phyloP scores from a whole-genome alignment of 495 filamentous ascomycete species.

The Staphylotrichum tortipilum region DNA sequence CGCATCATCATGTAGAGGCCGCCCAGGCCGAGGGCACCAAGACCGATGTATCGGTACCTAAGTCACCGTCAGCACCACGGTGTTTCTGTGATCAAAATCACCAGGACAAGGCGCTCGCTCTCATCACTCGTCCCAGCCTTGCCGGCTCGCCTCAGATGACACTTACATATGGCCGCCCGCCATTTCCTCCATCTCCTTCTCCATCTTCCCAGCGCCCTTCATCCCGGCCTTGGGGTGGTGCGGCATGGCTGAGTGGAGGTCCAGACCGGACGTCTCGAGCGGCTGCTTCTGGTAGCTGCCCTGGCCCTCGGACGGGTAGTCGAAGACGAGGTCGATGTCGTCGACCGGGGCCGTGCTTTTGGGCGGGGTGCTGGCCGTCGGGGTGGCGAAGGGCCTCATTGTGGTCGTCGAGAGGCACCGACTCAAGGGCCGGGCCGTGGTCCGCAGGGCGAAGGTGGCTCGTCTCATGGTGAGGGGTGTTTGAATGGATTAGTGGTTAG shows the following conservation, averaged over 20 bases:
- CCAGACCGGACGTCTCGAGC: constrained; percentile 2
- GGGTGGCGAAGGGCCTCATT: neutral
- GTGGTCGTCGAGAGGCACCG: constrained; percentile 8
- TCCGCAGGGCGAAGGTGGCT: neutral
- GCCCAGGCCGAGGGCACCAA: constrained; percentile 11
- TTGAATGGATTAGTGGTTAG: neutral
- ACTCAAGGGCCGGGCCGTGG: neutral
- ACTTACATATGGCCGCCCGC: constrained; percentile 8
- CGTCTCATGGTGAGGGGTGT: neutral
- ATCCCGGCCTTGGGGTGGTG: constrained; percentile 3
- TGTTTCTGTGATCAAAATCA: no score
- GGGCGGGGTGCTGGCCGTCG: neutral
- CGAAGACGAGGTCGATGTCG: constrained; percentile 22
- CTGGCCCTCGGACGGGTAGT: constrained; percentile 20
- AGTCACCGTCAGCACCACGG: no score
- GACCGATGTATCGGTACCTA: constrained; percentile 7
- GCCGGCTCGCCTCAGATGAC: no score
- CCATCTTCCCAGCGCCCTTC: neutral
- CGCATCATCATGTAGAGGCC: constrained; percentile 14
- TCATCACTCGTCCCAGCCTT: no score
- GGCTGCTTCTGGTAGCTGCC: constrained; percentile 4
- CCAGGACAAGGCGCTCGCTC: no score
- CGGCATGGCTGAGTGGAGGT: constrained; percentile 7
- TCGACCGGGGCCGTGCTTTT: constrained; percentile 3
- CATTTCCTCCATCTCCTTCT: constrained; percentile 5